phyloP scores from a whole-genome alignment of 1,284 basidiomycete species.

The Apiotrichum porosum region DNA sequence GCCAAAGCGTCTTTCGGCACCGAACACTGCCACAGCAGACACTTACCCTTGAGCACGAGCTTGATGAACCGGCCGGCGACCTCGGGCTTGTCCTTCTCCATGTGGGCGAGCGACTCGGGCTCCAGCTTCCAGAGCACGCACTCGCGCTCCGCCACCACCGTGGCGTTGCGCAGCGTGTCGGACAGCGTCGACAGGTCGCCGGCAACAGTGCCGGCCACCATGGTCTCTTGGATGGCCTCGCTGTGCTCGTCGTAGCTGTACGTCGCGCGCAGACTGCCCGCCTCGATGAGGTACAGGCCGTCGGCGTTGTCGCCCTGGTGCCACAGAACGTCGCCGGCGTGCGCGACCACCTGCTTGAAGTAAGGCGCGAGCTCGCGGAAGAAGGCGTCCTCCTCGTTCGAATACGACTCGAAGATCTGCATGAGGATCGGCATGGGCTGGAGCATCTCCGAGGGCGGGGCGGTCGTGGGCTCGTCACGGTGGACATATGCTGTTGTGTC shows the following conservation, averaged over 20 bases:
- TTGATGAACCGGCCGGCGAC: conserved; percentile 64
- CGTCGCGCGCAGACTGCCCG: conserved; percentile 72
- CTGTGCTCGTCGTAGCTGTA: conserved; percentile 69
- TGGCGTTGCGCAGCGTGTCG: conserved; percentile 73
- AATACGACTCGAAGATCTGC: conserved; percentile 68
- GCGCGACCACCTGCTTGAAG: conserved; percentile 59
- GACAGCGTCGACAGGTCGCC: conserved; percentile 81
- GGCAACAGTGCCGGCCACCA: conserved; percentile 86
- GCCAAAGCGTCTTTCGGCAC: too few relatives aligned
- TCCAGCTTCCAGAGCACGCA: conserved; percentile 76
- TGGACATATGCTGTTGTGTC: too few relatives aligned
- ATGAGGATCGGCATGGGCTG: conserved; percentile 55
- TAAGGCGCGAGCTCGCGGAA: conserved; percentile 59
- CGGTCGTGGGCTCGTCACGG: neutral
- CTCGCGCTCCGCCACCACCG: conserved; percentile 71
- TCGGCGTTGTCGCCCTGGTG: conserved; percentile 67
- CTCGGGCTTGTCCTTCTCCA: conserved; percentile 64
- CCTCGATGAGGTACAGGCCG: conserved; percentile 79
- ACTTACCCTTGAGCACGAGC: conserved; percentile 72
- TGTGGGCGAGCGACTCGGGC: conserved; percentile 53
- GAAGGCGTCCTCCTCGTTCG: conserved; percentile 44
- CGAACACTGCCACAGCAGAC: neutral
- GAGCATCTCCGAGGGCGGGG: neutral
- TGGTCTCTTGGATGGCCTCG: conserved; percentile 69
- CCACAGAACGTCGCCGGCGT: conserved; percentile 68